Evolutionary conservation across 495 filamentous ascomycete species (phyloP).

Genomic region (Penicillium alfredii): DNA sequence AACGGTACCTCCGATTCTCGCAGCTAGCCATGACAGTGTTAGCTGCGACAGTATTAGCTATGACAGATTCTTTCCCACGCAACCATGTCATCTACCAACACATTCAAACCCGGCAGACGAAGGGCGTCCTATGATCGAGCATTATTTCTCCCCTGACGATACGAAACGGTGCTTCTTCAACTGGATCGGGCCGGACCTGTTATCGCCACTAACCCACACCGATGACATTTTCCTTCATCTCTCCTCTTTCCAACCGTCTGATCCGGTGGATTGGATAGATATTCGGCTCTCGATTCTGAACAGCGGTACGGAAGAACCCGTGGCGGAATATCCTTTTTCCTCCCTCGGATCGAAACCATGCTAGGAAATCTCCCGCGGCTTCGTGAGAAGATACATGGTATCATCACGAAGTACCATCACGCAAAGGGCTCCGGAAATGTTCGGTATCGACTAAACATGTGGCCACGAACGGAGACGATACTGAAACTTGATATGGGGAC

Average conservation of each 20-base stretch:
- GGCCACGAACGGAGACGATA: conserved; percentile 2
- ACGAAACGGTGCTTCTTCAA: neutral
- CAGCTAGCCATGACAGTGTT: too few relatives aligned
- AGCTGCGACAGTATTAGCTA: too few relatives aligned
- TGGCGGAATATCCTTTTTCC: conserved; percentile 9
- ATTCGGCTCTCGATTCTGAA: conserved; percentile 1
- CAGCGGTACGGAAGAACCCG: neutral
- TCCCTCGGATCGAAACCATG: conserved; percentile 4
- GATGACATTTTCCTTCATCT: conserved; percentile 6
- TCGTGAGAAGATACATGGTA: conserved; percentile 3
- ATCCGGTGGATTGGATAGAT: conserved; percentile 6
- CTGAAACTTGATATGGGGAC: neutral
- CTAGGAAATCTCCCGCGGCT: conserved; percentile 5
- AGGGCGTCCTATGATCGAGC: neutral
- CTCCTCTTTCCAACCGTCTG: conserved; percentile 2
- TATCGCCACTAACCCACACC: conserved; percentile 1
- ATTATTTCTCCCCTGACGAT: neutral
- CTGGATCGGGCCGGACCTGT: conserved; percentile 5
- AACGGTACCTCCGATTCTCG: too few relatives aligned
- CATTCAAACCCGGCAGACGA: too few relatives aligned
- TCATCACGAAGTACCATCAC: neutral
- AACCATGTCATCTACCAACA: too few relatives aligned
- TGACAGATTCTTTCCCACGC: too few relatives aligned
- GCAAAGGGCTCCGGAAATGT: neutral
- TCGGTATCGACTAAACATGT: conserved; percentile 1